Conservation (phyloP, 208 protist species). For the Crithidia thermophila region DNA sequence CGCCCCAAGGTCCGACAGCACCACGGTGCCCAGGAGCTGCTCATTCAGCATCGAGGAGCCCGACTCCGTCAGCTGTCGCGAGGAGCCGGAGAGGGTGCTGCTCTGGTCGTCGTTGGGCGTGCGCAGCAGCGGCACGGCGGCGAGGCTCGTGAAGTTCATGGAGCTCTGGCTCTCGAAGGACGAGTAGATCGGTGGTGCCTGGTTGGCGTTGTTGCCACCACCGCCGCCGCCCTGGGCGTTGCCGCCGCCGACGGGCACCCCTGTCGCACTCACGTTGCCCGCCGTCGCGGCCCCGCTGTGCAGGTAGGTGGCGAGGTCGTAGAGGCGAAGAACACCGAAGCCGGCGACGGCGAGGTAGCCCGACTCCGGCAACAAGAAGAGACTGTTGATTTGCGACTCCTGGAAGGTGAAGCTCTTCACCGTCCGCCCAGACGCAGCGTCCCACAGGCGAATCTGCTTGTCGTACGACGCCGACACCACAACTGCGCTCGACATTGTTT, state of each 20-base stretch:
- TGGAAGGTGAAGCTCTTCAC: constrained; percentile 74
- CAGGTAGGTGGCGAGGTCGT: constrained; percentile 29
- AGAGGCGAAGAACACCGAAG: constrained; percentile 73
- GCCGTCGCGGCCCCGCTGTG: constrained; percentile 4
- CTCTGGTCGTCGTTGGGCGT: constrained; percentile 13
- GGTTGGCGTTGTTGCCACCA: constrained; percentile 16
- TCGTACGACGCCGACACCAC: constrained; percentile 87
- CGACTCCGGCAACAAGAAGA: constrained; percentile 58
- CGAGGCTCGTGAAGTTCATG: constrained; percentile 87
- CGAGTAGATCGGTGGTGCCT: constrained; percentile 55
- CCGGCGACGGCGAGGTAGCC: constrained; percentile 69
- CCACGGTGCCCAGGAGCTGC: constrained; percentile 20
- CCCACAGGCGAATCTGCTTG: constrained; percentile 87
- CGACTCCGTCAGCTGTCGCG: constrained; percentile 16
- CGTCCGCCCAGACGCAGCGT: constrained; percentile 67
- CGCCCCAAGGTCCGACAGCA: constrained; percentile 10
- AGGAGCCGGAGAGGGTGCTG: constrained; percentile 24
- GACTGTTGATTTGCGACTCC: constrained; percentile 84
- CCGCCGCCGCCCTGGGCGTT: too few relatives aligned
- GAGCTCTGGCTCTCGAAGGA: constrained; percentile 73
- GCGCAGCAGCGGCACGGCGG: constrained; percentile 51
- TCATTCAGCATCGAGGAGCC: constrained; percentile 21
- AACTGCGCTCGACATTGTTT: constrained; percentile 40
- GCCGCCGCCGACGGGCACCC: too few relatives aligned
- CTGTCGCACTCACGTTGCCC: neutral